Evolutionary conservation across 192 early-diverging fungal genomes (phyloP).

Genomic region (Coemansia sp.): DNA sequence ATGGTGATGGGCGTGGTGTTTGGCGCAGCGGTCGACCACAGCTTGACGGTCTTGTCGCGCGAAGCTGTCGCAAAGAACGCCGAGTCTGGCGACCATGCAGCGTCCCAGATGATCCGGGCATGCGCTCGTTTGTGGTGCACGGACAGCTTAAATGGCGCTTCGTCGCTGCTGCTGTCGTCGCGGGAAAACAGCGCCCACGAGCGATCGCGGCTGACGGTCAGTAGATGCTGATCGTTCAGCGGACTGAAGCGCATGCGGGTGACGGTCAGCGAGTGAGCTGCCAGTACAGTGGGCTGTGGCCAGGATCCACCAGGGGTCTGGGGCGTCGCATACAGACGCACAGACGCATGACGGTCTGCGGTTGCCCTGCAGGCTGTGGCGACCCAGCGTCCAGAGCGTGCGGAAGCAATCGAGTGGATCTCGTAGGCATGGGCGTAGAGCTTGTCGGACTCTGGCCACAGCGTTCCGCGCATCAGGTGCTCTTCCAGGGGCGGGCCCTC

Average conservation of each 20-base stretch:
- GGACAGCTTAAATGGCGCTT: conserved; percentile 9
- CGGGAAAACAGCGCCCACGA: conserved; percentile 79
- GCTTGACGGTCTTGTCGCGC: conserved; percentile 86
- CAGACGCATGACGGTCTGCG: conserved; percentile 25
- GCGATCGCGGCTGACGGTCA: conserved; percentile 86
- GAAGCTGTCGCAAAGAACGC: conserved; percentile 84
- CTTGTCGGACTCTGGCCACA: conserved; percentile 97
- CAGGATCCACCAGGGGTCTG: conserved; percentile 12
- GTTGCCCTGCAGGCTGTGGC: conserved; percentile 62
- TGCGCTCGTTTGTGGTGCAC: conserved; percentile 58
- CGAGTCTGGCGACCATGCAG: conserved; percentile 77
- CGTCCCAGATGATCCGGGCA: conserved; percentile 92
- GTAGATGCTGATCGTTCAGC: conserved; percentile 58
- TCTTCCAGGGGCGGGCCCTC: conserved; percentile 78
- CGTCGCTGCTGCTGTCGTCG: conserved; percentile 1
- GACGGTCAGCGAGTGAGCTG: conserved; percentile 81
- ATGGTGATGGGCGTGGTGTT: conserved; percentile 57
- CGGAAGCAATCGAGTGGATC: conserved; percentile 74
- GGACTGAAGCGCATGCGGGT: conserved; percentile 82
- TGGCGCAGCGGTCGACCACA: conserved; percentile 60
- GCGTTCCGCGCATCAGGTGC: conserved; percentile 79
- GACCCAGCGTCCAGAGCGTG: conserved; percentile 66
- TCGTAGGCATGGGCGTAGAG: conserved; percentile 98
- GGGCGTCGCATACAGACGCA: conserved; percentile 33
- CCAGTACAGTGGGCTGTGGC: conserved; percentile 59